Conservation (phyloP, 768 basidiomycete genomes). For the Mycena haematopus region DNA sequence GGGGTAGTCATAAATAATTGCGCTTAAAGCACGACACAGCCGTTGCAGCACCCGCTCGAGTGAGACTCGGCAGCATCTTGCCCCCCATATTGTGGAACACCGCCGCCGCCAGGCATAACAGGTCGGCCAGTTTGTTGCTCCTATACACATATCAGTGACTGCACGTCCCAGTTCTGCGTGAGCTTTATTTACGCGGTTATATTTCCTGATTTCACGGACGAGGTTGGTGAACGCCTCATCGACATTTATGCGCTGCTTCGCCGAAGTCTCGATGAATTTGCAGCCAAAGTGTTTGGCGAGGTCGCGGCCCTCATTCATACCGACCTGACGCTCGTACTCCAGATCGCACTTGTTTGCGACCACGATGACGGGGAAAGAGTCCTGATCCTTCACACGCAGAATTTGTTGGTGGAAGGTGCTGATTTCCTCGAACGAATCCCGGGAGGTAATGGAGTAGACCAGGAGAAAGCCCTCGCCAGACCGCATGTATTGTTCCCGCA, state of each 20-base stretch:
- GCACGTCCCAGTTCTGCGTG: not conserved
- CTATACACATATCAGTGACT: conserved; percentile 41
- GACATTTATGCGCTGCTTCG: conserved; percentile 95
- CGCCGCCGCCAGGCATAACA: conserved; percentile 52
- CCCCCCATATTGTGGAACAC: conserved; percentile 50
- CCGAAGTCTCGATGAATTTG: conserved; percentile 95
- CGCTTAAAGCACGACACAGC: conserved; percentile 67
- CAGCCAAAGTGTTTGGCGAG: conserved; percentile 90
- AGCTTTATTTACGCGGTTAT: conserved; percentile 80
- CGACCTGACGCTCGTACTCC: conserved; percentile 95
- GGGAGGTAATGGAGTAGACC: conserved; percentile 97
- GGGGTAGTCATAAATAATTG: conserved; percentile 19
- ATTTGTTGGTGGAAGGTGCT: conserved; percentile 96
- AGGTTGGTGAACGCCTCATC: conserved; percentile 95
- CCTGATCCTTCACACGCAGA: conserved; percentile 94
- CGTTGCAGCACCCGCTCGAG: conserved; percentile 66
- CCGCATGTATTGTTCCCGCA: conserved; percentile 99
- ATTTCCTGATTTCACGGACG: conserved; percentile 91
- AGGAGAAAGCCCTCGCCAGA: conserved; percentile 98
- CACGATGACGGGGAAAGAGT: conserved; percentile 93
- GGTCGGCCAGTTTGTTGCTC: conserved; percentile 83
- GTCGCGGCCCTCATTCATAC: conserved; percentile 96
- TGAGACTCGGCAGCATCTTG: conserved; percentile 60
- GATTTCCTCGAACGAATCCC: conserved; percentile 97
- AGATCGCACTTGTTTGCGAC: conserved; percentile 99